Percentiles rank a stretch among this genome's conserved stretches.
phyloP scores from a whole-genome alignment of 108 stramenopile species.

The Schizochytrium sp. region DNA sequence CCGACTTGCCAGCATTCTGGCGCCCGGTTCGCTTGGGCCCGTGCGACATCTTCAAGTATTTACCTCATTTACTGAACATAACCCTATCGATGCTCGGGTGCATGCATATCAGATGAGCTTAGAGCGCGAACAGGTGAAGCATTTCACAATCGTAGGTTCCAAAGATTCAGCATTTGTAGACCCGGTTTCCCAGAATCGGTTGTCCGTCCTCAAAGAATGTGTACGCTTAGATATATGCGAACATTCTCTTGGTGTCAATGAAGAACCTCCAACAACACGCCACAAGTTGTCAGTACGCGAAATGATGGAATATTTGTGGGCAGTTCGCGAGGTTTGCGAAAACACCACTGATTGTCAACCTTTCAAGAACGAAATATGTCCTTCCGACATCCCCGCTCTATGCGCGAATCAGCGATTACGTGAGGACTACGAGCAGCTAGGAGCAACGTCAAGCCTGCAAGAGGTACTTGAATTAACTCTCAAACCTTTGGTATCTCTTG shows the following conservation, averaged over 20 bases:
- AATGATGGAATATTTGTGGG: not conserved
- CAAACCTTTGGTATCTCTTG: not conserved
- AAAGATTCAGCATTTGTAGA: slow-evolving; percentile 49
- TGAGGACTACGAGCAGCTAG: not conserved
- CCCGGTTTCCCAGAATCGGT: not conserved
- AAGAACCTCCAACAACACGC: not conserved
- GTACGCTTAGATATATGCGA: slow-evolving; percentile 5
- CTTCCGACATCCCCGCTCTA: not conserved
- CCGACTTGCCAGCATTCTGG: not conserved
- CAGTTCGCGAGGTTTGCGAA: not conserved
- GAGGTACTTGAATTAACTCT: not conserved
- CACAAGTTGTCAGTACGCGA: not conserved
- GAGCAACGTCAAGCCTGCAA: not conserved
- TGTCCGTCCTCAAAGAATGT: slow-evolving; percentile 49
- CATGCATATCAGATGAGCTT: not conserved
- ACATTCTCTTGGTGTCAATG: not conserved
- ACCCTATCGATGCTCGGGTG: slow-evolving; percentile 12
- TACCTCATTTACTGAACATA: not conserved
- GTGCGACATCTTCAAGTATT: not conserved
- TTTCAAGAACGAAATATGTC: not conserved
- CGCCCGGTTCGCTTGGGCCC: slow-evolving; percentile 8
- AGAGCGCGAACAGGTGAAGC: slow-evolving; percentile 22
- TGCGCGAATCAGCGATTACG: not conserved
- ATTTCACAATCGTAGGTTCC: slow-evolving; percentile 26
- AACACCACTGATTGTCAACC: not conserved